Base-by-base conservation (phyloP, 2,329 filamentous ascomycete species). In the Xylaria sp. region DNA sequence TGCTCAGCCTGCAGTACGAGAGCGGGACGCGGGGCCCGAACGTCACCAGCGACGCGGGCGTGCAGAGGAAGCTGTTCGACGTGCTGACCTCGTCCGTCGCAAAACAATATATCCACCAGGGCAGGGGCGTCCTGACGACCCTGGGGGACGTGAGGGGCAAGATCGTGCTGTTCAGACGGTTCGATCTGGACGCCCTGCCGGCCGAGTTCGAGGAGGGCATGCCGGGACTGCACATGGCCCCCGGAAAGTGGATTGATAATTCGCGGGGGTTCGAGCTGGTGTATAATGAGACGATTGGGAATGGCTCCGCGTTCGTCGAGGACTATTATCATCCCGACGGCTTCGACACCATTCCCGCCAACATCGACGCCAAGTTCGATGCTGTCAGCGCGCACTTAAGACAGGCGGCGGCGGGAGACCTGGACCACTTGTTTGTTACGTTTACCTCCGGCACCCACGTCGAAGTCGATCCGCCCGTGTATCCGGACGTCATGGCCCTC, bases 1-100 rank as follows among this genome's bases (percentile, higher is more conserved):
- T 86, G 65, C 71, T 86, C 3, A 85, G 82, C 9, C 78, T 86
- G 48, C 81, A 85, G 74, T 82, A 85, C 68, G 84, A 86, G 73
- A 75, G 77, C 5, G 77, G 74, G 3, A 82, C 80, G 0, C 74
- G 71, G 3, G 69, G 23, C 23, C 23, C 68, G 1, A 73, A 77
- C 40, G 79, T 77, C 1, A 67, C 71, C 6, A 79, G 83, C 67
- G 74, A 82, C 53, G 77, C 76, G 0, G 67, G 68, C 17, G 78
- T 81, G 4, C 83, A 85, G 74, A 20, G 74, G 1, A 63, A 74
- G 38, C 74, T 86, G 4, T 81, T 79, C 64, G 70, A 79, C 6
- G 68, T 74, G 1, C 74, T 87, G 4, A 83, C 80, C 2, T 79
- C 78, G 0, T 72, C 74, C 0, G 80, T 77, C 0, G 83, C 84